phyloP scores from a whole-genome alignment of 768 basidiomycete genomes.

The Postia placenta region DNA sequence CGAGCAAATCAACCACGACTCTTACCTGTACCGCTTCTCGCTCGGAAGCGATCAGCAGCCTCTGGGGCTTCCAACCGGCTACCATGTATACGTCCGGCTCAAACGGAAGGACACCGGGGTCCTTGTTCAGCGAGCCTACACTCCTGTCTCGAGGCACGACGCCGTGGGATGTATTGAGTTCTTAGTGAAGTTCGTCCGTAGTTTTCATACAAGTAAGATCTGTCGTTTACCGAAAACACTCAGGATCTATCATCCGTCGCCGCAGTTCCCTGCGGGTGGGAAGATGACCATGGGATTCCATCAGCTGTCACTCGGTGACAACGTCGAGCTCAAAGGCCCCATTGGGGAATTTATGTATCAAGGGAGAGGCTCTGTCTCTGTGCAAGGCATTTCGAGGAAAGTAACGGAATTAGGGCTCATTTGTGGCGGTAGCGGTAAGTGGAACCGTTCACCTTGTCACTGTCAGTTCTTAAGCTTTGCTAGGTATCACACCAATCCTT shows the following conservation, averaged over 20 bases:
- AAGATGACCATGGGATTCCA: conserved; percentile 44
- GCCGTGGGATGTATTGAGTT: conserved; percentile 44
- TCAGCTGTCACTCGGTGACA: conserved; percentile 42
- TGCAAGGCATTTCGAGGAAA: conserved; percentile 29
- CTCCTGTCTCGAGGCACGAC: conserved; percentile 42
- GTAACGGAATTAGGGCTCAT: conserved; percentile 45
- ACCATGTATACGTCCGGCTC: conserved; percentile 52
- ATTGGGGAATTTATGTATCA: conserved; percentile 51
- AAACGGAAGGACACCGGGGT: conserved; percentile 29
- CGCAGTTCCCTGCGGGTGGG: conserved; percentile 37
- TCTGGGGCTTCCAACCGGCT: conserved; percentile 52
- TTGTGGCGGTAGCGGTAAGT: conserved; percentile 49
- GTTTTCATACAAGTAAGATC: no score
- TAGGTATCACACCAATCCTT: conserved; percentile 51
- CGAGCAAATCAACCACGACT: conserved; percentile 39
- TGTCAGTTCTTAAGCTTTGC: neutral
- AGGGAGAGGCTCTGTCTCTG: conserved; percentile 31
- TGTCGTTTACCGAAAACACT: no score
- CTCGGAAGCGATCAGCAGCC: conserved; percentile 33
- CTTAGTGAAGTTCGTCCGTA: conserved; percentile 39
- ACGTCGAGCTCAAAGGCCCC: conserved; percentile 53
- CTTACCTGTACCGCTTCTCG: conserved; percentile 44
- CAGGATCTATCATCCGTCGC: conserved; percentile 39
- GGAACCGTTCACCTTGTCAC: neutral
- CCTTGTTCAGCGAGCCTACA: conserved; percentile 52